Conservation (phyloP, 176 grass and related monocot species). For the Coix lacrymajobi region DNA sequence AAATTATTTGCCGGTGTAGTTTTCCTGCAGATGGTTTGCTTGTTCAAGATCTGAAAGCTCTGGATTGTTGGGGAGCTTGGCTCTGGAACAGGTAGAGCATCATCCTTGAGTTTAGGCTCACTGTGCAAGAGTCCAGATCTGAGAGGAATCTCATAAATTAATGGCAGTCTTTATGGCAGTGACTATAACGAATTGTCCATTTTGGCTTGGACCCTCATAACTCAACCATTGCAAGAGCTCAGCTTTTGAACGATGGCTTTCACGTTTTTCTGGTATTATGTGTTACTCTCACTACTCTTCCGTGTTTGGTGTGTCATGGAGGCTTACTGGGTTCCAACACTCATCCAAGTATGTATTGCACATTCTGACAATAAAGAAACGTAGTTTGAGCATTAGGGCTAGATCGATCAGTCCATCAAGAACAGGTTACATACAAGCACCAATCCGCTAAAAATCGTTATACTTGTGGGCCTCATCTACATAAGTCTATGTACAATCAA, state of each 20-base stretch:
- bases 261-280: constrained; percentile 47
- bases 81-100: neutral
- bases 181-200: neutral
- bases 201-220: constrained; percentile 26
- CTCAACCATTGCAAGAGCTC: constrained; percentile 34
- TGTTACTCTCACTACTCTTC: constrained; percentile 7
- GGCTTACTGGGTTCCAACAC: constrained; percentile 38
- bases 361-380: constrained; percentile 37
- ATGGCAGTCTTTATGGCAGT: constrained; percentile 40
- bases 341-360: constrained; percentile 50
- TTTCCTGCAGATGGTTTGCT: constrained; percentile 36
- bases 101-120: constrained; percentile 9
- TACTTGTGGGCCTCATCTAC: constrained; percentile 9
- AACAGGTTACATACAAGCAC: neutral
- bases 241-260: constrained; percentile 55
- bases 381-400: neutral
- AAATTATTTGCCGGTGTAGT: constrained; percentile 53
- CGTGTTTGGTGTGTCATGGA: constrained; percentile 38
- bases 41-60: constrained; percentile 68
- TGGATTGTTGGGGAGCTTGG: constrained; percentile 34
- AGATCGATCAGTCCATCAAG: neutral
- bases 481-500: constrained; percentile 22
- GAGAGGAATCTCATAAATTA: constrained; percentile 67
- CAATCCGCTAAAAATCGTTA: neutral
- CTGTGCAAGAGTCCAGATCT: constrained; percentile 41